Percentiles rank a stretch among this genome's conserved stretches.
Conservation (phyloP, 306 rosid genomes). For the Oxytropis ochrocephala region DNA sequence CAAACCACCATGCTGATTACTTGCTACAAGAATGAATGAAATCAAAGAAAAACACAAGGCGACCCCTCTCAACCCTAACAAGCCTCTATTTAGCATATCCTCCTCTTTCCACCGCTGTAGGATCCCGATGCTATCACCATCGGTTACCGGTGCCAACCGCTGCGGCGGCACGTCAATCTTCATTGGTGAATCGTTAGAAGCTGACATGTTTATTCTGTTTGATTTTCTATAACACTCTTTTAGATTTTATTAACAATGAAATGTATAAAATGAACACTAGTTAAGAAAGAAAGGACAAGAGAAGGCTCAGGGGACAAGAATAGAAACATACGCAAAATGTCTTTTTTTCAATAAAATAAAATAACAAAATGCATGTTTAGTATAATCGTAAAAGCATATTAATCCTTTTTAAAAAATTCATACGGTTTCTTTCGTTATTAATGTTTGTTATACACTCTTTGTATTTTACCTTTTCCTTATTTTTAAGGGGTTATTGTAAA, state of each 20-base stretch:
- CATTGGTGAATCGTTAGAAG: background rate
- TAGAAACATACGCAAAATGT: background rate
- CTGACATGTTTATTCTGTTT: constrained; percentile 14
- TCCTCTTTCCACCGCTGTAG: constrained; percentile 41
- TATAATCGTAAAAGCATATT: background rate
- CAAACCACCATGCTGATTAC: constrained; percentile 47
- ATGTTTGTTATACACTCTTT: background rate
- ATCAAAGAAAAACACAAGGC: constrained; percentile 46
- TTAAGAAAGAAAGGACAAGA: background rate
- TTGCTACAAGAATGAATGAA: constrained; percentile 50
- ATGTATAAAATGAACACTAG: background rate
- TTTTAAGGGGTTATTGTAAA: background rate
- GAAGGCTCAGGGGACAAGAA: background rate
- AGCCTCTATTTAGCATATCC: constrained; percentile 36
- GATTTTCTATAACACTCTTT: background rate
- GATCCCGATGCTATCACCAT: constrained; percentile 1
- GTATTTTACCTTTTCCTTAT: background rate
- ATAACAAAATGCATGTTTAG: background rate
- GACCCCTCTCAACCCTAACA: constrained; percentile 41
- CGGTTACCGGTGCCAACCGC: background rate
- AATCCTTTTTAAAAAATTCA: background rate
- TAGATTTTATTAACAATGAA: background rate
- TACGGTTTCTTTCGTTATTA: background rate
- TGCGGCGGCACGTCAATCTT: background rate
- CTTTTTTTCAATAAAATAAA: background rate